A percentile compares a stretch with the other conserved stretches of the same genome.
Evolutionary conservation across 768 basidiomycete species (phyloP).

Genomic region (Leccinum aurantiacum): DNA sequence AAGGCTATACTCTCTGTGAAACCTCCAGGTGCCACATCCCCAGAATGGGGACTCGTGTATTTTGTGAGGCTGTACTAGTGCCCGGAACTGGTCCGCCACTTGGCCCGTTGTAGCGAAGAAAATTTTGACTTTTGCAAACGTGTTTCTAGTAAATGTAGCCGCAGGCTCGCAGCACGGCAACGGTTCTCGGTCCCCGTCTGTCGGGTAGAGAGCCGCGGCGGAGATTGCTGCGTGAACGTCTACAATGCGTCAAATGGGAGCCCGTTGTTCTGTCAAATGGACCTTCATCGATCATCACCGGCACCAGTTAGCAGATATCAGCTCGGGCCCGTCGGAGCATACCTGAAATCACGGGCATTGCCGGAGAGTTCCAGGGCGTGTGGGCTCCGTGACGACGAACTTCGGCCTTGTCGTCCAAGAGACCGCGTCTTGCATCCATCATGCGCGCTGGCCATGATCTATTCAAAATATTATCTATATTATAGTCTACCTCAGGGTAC

Average conservation of each 20-base stretch:
- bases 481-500: slow-evolving; percentile 28
- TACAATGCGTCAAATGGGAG: too few relatives aligned
- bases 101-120: slow-evolving; percentile 14
- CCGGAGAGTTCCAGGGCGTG: neutral
- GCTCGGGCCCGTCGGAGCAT: slow-evolving; percentile 25
- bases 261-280: too few relatives aligned
- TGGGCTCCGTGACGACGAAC: neutral
- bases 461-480: slow-evolving; percentile 4
- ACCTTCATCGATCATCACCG: slow-evolving; percentile 1
- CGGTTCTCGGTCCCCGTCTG: slow-evolving; percentile 13
- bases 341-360: neutral
- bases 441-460: slow-evolving; percentile 10
- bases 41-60: slow-evolving; percentile 20
- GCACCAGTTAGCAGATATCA: slow-evolving; percentile 10
- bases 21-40: slow-evolving; percentile 13
- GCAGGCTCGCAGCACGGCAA: slow-evolving; percentile 7
- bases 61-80: slow-evolving; percentile 22
- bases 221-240: slow-evolving; percentile 27
- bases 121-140: slow-evolving; percentile 13
- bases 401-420: slow-evolving; percentile 7
- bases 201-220: slow-evolving; percentile 20
- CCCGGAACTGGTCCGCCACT: slow-evolving; percentile 13
- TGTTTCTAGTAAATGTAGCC: slow-evolving; percentile 9
- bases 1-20: slow-evolving; percentile 33
- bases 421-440: slow-evolving; percentile 6